Conservation (phyloP, 768 basidiomycete species). For the Mycena olivaceomarginata region DNA sequence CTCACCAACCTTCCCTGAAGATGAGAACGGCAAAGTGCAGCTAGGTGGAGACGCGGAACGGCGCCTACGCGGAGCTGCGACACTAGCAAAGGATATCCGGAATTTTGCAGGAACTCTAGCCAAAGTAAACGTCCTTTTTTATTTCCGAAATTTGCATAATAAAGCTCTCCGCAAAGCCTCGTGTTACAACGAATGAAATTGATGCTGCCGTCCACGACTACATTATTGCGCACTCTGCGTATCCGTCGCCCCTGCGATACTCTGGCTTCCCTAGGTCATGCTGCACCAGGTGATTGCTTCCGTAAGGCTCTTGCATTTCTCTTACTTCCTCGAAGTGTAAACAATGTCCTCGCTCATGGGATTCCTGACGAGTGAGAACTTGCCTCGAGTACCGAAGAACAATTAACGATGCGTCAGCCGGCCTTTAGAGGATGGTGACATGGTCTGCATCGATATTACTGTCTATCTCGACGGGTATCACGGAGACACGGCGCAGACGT, state of each 20-base stretch:
- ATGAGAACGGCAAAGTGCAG: conserved; percentile 60
- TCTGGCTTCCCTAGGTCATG: conserved; percentile 85
- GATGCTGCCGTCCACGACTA: conserved; percentile 84
- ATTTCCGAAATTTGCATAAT: background rate
- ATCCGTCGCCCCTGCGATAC: conserved; percentile 92
- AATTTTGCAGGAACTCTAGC: conserved; percentile 73
- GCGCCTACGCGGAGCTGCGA: conserved; percentile 71
- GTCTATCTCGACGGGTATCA: conserved; percentile 90
- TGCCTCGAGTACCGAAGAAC: background rate
- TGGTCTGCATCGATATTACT: conserved; percentile 93
- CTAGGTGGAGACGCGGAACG: conserved; percentile 74
- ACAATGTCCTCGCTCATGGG: conserved; percentile 91
- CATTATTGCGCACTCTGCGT: conserved; percentile 81
- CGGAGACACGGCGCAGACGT: conserved; percentile 92
- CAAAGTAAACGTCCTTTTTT: conserved; percentile 58
- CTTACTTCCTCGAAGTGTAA: conserved; percentile 79
- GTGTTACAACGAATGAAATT: conserved; percentile 84
- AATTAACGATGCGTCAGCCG: conserved; percentile 69
- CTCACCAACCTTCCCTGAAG: conserved; percentile 20
- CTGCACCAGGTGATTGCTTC: conserved; percentile 74
- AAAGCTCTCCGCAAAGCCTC: conserved; percentile 64
- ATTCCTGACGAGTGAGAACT: conserved; percentile 90
- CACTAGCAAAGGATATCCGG: conserved; percentile 74
- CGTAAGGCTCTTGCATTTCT: conserved; percentile 49
- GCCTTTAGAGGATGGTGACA: conserved; percentile 87